These are phyloP conservation scores for Trichoderma pleuroti DNA, from an alignment of 2,329 filamentous ascomycete species.

Conservation along the genomic window DNA sequence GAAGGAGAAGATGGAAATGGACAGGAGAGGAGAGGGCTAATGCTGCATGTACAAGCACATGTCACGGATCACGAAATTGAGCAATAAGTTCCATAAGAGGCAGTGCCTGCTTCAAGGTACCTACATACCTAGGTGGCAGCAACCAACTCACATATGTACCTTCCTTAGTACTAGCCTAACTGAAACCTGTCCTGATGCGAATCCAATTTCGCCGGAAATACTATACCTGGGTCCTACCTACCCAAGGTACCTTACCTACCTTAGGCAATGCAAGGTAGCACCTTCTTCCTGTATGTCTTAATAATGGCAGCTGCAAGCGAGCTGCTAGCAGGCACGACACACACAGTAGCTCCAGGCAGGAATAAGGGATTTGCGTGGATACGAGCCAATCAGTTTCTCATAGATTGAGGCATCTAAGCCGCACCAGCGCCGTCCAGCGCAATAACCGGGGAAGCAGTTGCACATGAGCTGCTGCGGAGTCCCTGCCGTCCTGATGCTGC, in stretches of 20 bases:
- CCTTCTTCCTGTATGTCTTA: neutral
- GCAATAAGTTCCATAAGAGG: neutral
- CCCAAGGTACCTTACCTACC: neutral
- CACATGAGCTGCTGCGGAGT: neutral
- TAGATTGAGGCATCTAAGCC: neutral
- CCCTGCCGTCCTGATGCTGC: neutral
- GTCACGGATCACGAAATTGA: neutral
- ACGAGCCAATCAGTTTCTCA: neutral
- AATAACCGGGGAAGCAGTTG: neutral
- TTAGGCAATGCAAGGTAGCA: neutral
- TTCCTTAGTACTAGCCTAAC: neutral
- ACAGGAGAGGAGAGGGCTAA: neutral
- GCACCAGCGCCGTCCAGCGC: neutral
- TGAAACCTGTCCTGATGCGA: neutral
- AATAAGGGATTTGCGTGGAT: neutral
- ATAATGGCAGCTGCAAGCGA: slow-evolving; percentile 4
- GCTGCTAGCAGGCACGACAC: neutral
- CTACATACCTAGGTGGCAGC: too few relatives aligned
- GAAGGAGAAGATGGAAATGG: neutral
- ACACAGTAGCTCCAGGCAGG: neutral
- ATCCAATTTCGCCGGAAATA: neutral
- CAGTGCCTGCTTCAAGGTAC: neutral
- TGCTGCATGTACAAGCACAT: neutral
- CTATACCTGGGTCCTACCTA: neutral
- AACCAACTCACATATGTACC: neutral